A percentile compares a stretch with the other conserved stretches of the same genome.
phyloP scores from a whole-genome alignment of 345 rosid genomes.

The Hibiscus tridactylites region DNA sequence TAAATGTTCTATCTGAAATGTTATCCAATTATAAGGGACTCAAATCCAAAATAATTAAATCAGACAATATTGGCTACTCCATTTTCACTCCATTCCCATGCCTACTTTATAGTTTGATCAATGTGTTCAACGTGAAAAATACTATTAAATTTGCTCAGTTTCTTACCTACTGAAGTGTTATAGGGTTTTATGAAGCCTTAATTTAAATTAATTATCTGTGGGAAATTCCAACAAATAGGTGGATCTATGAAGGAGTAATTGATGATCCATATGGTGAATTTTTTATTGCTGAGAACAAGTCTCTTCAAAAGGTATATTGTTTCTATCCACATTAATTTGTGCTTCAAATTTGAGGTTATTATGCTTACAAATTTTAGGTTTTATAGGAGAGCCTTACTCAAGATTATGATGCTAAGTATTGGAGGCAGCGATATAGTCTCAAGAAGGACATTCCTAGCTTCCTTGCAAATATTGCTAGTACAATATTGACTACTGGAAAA shows the following conservation, averaged over 20 bases:
- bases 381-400: constrained; percentile 84
- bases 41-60: not conserved
- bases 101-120: not conserved
- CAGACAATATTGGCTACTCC: not conserved
- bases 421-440: constrained; percentile 84
- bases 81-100: not conserved
- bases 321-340: not conserved
- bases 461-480: constrained; percentile 86
- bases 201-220: constrained; percentile 17
- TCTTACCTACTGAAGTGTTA: not conserved
- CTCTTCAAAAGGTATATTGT: constrained; percentile 65
- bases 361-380: constrained; percentile 24
- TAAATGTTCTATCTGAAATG: not conserved
- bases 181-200: not conserved
- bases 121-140: not conserved
- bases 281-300: constrained; percentile 85
- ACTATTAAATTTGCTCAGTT: not conserved
- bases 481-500: constrained; percentile 91
- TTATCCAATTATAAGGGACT: not conserved
- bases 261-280: constrained; percentile 98
- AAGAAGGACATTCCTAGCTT: constrained; percentile 93
- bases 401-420: constrained; percentile 77
- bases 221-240: constrained; percentile 40
- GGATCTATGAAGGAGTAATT: constrained; percentile 98
- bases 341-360: constrained; percentile 6